Percentiles rank a stretch among this genome's conserved stretches.
These are phyloP conservation scores for Nitzschia sp. DNA, from an alignment of 108 stramenopile species.

Conservation along the genomic window DNA sequence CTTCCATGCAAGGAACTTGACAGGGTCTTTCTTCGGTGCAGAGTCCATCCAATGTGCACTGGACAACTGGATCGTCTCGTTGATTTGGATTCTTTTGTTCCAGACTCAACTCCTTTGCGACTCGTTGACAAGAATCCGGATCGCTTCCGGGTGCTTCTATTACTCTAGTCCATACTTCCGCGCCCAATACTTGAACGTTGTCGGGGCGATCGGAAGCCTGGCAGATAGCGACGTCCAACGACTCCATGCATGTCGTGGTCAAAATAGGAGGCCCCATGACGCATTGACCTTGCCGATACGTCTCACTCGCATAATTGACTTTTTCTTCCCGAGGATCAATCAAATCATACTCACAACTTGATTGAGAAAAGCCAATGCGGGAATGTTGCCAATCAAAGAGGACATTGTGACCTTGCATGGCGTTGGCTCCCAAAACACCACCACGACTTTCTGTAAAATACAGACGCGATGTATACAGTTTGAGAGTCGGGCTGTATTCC, in stretches of 20 bases:
- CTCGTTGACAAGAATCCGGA: slow-evolving; percentile 45
- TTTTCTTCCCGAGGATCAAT: slow-evolving; percentile 9
- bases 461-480: slow-evolving; percentile 54
- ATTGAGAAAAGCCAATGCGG: slow-evolving; percentile 91
- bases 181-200: slow-evolving; percentile 58
- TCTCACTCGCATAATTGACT: slow-evolving; percentile 18
- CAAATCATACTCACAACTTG: slow-evolving; percentile 70
- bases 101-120: slow-evolving; percentile 31
- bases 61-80: slow-evolving; percentile 31
- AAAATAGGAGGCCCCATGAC: slow-evolving; percentile 18
- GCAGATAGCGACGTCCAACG: slow-evolving; percentile 31
- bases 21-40: slow-evolving; percentile 71
- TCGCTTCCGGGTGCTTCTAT: slow-evolving; percentile 58
- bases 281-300: slow-evolving; percentile 12
- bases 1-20: slow-evolving; percentile 55
- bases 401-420: slow-evolving; percentile 95
- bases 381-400: slow-evolving; percentile 91
- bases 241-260: slow-evolving; percentile 28
- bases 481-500: slow-evolving; percentile 62
- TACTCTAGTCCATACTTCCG: slow-evolving; percentile 65
- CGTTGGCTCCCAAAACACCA: slow-evolving; percentile 93
- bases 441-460: slow-evolving; percentile 72
- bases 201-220: slow-evolving; percentile 29
- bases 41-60: slow-evolving; percentile 59
- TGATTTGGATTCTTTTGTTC: slow-evolving; percentile 6